Conservation (phyloP, 2,329 filamentous ascomycete genomes). For the Amauroascus verrucosus region DNA sequence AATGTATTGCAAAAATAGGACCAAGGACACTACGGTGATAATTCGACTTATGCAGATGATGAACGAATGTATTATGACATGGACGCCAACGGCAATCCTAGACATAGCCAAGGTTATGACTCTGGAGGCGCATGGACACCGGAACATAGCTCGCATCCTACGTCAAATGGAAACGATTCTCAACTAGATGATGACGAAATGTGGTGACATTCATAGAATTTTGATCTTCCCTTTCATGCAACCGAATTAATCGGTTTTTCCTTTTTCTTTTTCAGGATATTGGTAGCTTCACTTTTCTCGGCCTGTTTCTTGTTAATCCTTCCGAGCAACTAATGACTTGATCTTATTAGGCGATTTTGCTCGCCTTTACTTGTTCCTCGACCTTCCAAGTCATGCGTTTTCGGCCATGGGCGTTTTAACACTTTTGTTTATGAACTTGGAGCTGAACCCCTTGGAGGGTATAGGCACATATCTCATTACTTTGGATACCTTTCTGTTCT, state of each 20-base stretch:
- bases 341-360: background rate
- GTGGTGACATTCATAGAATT: conserved; percentile 33
- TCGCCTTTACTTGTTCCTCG: background rate
- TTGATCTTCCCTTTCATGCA: background rate
- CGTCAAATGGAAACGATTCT: conserved; percentile 33
- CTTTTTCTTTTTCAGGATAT: background rate
- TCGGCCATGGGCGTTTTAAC: background rate
- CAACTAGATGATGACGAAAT: conserved; percentile 40
- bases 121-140: conserved; percentile 29
- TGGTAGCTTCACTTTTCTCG: background rate
- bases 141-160: conserved; percentile 27
- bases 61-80: conserved; percentile 43
- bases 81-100: conserved; percentile 31
- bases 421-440: background rate
- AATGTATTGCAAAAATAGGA: conserved; percentile 16
- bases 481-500: background rate
- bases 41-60: conserved; percentile 42
- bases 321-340: background rate
- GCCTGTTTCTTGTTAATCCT: background rate
- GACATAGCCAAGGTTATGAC: conserved; percentile 32
- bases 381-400: background rate
- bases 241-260: background rate
- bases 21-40: conserved; percentile 33
- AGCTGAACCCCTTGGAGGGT: background rate
- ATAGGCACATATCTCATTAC: conserved; percentile 5